Base-by-base conservation (phyloP, 768 basidiomycete species). In the Tylopilus felleus region DNA sequence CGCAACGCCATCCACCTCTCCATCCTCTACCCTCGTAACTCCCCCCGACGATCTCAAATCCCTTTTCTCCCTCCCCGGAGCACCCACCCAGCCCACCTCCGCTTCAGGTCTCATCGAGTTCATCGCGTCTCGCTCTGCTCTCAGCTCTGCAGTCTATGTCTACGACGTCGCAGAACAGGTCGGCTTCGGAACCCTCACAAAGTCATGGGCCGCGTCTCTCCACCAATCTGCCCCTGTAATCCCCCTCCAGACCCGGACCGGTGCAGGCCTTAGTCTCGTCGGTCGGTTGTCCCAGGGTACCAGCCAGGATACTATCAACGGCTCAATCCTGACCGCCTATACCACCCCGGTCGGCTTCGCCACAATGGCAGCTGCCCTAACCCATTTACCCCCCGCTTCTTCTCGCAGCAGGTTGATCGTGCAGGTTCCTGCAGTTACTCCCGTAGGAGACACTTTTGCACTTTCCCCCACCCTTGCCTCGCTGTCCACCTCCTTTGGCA, bases 301-400 rank as follows among this genome's bases (percentile, higher is more conserved):
- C 16, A 90, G 87, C 68, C 78, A 78, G 60, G 85, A 90, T 57
- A 78, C 80, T 5, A 75, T 74, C 29, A 78, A 73, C 42, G 81
- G 80, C 19, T 77, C 83, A 16, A 71, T 86, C 39, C 71, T 93
- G 49, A 89, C 90, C 1, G 86, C 87, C 1, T 93, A 86, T 70
- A 91, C 90, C 4, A 88, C 93, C 0, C 87, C 92, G 0, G 75
- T 74, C n/a, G 93, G 95, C 3, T 77, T 98, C 41, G 83, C 87
- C 8, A 76, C 84, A 54, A 93, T 98, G 88, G 80, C 87, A 1
- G 82, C 88, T 8, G 85, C 89, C 5, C 80, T 99, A 49, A 67
- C 79, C n/a, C 71, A 85, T 65, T 74, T 97, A 3, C 90, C 93
- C 1, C 64, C 76, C 7, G 78, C 89, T 14, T 79, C 77, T 7